Evolutionary conservation across 208 protist genomes (phyloP).

Genomic region (Borovskyia barvae): DNA sequence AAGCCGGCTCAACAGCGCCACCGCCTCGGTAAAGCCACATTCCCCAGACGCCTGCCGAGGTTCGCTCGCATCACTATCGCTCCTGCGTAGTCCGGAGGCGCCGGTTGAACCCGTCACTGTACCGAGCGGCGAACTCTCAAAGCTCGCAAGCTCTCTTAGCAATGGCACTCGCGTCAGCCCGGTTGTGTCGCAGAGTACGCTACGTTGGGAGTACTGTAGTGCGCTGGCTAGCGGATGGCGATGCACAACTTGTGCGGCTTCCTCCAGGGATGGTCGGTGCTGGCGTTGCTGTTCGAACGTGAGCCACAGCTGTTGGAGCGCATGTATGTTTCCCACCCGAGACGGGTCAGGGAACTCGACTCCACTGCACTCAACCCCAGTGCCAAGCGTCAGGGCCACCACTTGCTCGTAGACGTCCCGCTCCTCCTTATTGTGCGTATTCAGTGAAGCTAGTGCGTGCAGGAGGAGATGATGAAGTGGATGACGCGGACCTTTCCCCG

Average conservation of each 20-base stretch:
- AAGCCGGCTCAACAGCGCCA: not conserved
- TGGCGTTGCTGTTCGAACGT: conserved; percentile 29
- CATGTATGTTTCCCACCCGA: conserved; percentile 26
- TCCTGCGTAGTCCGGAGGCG: too few species aligned
- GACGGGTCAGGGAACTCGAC: conserved; percentile 56
- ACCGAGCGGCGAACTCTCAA: too few species aligned
- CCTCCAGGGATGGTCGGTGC: conserved; percentile 10
- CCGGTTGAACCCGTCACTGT: too few species aligned
- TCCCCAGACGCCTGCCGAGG: conserved; percentile 3
- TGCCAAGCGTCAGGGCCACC: conserved; percentile 38
- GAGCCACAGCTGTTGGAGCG: conserved; percentile 51
- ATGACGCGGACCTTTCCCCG: not conserved
- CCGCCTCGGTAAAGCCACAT: conserved; percentile 23
- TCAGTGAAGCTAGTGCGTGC: conserved; percentile 5
- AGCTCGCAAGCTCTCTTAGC: conserved; percentile 5
- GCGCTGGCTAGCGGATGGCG: conserved; percentile 19
- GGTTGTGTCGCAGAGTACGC: not conserved
- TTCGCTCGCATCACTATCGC: not conserved
- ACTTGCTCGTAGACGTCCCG: conserved; percentile 19
- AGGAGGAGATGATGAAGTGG: conserved; percentile 20
- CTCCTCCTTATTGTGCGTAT: conserved; percentile 6
- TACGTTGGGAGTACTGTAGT: conserved; percentile 9
- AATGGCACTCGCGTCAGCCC: conserved; percentile 20
- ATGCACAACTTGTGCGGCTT: conserved; percentile 14
- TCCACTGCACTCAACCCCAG: conserved; percentile 56